Conservation (phyloP, 208 protist species). For the Leishmania major region DNA sequence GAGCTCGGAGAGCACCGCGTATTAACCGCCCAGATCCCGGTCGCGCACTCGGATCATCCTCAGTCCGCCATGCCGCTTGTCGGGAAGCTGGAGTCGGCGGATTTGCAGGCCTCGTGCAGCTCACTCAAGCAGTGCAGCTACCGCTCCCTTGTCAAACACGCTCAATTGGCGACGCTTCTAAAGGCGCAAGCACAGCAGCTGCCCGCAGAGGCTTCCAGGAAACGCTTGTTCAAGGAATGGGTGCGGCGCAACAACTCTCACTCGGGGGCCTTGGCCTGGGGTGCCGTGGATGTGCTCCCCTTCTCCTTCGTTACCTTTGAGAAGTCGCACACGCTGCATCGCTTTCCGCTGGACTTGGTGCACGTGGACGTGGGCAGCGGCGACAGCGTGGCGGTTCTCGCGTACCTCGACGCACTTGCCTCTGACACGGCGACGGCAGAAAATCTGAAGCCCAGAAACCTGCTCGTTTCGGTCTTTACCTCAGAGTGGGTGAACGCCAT, state of each 20-base stretch:
- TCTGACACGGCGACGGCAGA: background rate
- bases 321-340: slow-evolving; percentile 7
- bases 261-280: background rate
- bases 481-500: slow-evolving; percentile 31
- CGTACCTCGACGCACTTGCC: slow-evolving; percentile 25
- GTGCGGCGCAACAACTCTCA: background rate
- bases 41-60: background rate
- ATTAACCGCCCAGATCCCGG: background rate
- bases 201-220: background rate
- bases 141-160: background rate
- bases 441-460: slow-evolving; percentile 12
- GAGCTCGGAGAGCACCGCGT: slow-evolving; percentile 20
- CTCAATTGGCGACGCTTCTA: background rate
- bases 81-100: background rate
- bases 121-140: slow-evolving; percentile 10
- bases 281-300: background rate
- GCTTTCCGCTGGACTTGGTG: slow-evolving; percentile 35
- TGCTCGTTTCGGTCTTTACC: slow-evolving; percentile 33
- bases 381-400: slow-evolving; percentile 28
- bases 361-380: slow-evolving; percentile 42
- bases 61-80: slow-evolving; percentile 4
- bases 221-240: slow-evolving; percentile 15
- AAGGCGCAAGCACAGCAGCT: slow-evolving; percentile 3
- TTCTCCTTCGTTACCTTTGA: slow-evolving; percentile 8
- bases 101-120: slow-evolving; percentile 8